Evolutionary conservation across 371 early-diverging fungal genomes (phyloP).

Genomic region (Apophysomyces sp.): DNA sequence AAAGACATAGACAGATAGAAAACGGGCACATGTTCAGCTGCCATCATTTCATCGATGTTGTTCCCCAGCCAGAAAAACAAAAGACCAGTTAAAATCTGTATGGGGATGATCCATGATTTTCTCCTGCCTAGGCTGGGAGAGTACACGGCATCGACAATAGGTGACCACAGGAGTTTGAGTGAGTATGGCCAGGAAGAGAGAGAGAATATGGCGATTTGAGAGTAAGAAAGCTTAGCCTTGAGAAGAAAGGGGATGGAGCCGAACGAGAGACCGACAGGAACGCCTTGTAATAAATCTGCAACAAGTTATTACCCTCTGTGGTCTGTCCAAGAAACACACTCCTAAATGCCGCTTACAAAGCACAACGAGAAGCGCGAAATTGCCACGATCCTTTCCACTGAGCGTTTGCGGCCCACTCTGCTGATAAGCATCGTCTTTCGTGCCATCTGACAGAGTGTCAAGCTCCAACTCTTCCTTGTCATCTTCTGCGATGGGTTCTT

Average conservation of each 20-base stretch:
- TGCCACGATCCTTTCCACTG: constrained; percentile 54
- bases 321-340: background rate
- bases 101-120: constrained; percentile 98
- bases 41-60: constrained; percentile 75
- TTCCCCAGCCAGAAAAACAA: constrained; percentile 78
- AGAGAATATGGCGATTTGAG: constrained; percentile 92
- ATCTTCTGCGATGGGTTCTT: constrained; percentile 22
- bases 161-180: constrained; percentile 93
- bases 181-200: constrained; percentile 94
- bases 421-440: constrained; percentile 1
- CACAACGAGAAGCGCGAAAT: constrained; percentile 64
- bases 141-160: constrained; percentile 91
- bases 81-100: constrained; percentile 80
- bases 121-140: constrained; percentile 81
- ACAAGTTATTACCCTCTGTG: background rate
- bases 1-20: constrained; percentile 70
- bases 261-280: constrained; percentile 90
- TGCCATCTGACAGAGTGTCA: constrained; percentile 12
- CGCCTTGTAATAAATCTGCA: constrained; percentile 88
- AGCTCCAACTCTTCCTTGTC: constrained; percentile 38
- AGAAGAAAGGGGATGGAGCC: constrained; percentile 94
- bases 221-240: constrained; percentile 86
- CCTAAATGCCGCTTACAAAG: constrained; percentile 56
- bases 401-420: constrained; percentile 18
- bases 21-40: constrained; percentile 60